Evolutionary conservation across 2,329 filamentous ascomycete species (phyloP).

Genomic region (Colletotrichum gloeosporioides): DNA sequence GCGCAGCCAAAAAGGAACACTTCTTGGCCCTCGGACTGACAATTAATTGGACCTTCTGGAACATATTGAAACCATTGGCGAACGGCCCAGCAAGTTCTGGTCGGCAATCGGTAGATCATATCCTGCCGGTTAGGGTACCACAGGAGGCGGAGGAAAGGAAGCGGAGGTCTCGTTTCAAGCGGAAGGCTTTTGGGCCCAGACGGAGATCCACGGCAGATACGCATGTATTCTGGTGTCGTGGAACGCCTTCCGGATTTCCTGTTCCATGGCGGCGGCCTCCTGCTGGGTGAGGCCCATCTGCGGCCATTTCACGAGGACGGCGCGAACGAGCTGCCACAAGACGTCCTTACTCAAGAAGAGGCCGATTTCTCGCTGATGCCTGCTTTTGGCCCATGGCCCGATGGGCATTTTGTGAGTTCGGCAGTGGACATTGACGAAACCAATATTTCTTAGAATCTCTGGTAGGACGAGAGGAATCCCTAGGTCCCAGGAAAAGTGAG

Average conservation of each 20-base stretch:
- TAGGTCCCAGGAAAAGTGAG: constrained; percentile 40
- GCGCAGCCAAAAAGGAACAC: neutral
- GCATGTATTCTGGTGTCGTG: constrained; percentile 37
- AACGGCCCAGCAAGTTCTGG: neutral
- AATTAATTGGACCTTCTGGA: neutral
- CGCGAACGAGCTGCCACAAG: constrained; percentile 36
- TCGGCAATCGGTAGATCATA: neutral
- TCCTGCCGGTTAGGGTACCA: neutral
- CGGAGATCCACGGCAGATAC: constrained; percentile 39
- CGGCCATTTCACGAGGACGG: constrained; percentile 35
- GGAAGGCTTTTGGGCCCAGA: constrained; percentile 43
- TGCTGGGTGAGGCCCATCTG: constrained; percentile 36
- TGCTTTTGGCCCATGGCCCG: constrained; percentile 42
- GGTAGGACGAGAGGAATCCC: constrained; percentile 32
- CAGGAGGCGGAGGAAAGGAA: neutral
- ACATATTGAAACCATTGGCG: neutral
- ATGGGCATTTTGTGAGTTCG: constrained; percentile 35
- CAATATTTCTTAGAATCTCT: constrained; percentile 31
- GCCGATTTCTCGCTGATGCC: constrained; percentile 40
- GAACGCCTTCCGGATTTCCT: constrained; percentile 35
- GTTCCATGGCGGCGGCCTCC: constrained; percentile 35
- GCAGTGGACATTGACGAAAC: constrained; percentile 39
- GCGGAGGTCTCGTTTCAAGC: neutral
- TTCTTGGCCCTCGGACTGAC: neutral
- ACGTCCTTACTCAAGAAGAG: constrained; percentile 37